Conservation (phyloP, 768 basidiomycete genomes). For the Suillus subalutaceus region DNA sequence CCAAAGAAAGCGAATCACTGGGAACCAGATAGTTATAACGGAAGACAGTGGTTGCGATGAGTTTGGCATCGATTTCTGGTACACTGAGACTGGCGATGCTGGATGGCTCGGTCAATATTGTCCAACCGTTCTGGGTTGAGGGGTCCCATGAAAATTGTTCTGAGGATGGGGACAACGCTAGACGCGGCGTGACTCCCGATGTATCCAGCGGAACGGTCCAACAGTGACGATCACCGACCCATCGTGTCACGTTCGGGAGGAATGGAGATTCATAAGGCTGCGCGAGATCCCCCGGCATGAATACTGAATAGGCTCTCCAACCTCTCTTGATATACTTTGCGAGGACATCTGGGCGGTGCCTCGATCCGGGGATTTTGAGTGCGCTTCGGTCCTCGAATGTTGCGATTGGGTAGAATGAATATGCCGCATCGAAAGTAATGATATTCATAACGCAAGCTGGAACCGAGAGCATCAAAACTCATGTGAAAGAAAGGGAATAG, state of each 20-base stretch:
- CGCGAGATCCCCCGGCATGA: conserved; percentile 6
- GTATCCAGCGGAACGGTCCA: conserved; percentile 36
- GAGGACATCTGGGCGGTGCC: conserved; percentile 14
- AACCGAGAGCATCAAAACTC: neutral
- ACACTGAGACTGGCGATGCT: neutral
- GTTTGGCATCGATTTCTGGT: conserved; percentile 2
- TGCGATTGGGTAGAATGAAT: conserved; percentile 42
- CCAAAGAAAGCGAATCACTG: conserved; percentile 3
- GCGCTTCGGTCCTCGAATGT: conserved; percentile 40
- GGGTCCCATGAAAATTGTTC: conserved; percentile 20
- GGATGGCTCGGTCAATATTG: neutral
- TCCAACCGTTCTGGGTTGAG: conserved; percentile 24
- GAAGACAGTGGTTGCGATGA: conserved; percentile 23
- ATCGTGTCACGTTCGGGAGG: conserved; percentile 26
- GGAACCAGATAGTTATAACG: conserved; percentile 29
- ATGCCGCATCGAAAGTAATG: conserved; percentile 43
- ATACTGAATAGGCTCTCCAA: conserved; percentile 31
- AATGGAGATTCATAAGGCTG: conserved; percentile 16
- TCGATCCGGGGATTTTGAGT: conserved; percentile 20
- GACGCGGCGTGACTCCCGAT: conserved; percentile 16
- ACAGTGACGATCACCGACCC: conserved; percentile 33
- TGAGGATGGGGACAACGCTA: conserved; percentile 16
- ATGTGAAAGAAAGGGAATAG: neutral
- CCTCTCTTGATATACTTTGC: conserved; percentile 42
- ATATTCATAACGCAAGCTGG: conserved; percentile 49